Conservation (phyloP, 306 rosid species). For the Vachellia collinsii region DNA sequence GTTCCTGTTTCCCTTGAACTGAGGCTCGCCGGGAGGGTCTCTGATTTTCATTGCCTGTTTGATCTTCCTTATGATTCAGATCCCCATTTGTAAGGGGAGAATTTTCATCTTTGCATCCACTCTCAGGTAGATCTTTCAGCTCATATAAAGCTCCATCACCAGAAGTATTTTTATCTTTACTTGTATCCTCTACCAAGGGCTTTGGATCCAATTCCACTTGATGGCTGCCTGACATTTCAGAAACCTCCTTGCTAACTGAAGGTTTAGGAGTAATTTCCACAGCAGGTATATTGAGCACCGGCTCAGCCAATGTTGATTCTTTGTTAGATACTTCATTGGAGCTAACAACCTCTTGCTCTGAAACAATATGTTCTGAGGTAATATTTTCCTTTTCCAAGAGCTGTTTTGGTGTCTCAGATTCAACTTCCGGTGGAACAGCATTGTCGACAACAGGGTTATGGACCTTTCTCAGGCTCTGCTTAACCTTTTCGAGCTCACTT, state of each 20-base stretch:
- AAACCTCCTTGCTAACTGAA: constrained; percentile 48
- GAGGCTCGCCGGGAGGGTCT: constrained; percentile 68
- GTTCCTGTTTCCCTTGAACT: constrained; percentile 73
- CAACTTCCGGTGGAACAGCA: constrained; percentile 59
- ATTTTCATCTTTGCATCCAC: constrained; percentile 53
- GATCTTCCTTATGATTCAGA: constrained; percentile 68
- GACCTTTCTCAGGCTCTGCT: constrained; percentile 91
- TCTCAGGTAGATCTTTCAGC: constrained; percentile 51
- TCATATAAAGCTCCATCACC: constrained; percentile 52
- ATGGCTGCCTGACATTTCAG: constrained; percentile 45
- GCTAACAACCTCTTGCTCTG: constrained; percentile 43
- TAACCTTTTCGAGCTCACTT: constrained; percentile 91
- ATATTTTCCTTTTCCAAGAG: constrained; percentile 57
- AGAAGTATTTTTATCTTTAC: constrained; percentile 51
- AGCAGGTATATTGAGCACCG: constrained; percentile 45
- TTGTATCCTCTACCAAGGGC: constrained; percentile 57
- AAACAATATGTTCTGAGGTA: constrained; percentile 45
- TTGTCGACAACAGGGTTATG: constrained; percentile 81
- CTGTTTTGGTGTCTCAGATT: constrained; percentile 55
- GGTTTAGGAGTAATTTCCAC: constrained; percentile 59
- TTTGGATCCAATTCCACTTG: constrained; percentile 55
- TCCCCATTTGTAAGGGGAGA: constrained; percentile 59
- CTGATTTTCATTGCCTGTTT: constrained; percentile 61
- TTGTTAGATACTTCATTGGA: constrained; percentile 57
- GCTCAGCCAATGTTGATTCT: constrained; percentile 42